Percentiles rank a stretch among this genome's conserved stretches.
Evolutionary conservation across 345 rosid species (phyloP).

Genomic region (Eucalyptus globulus): DNA sequence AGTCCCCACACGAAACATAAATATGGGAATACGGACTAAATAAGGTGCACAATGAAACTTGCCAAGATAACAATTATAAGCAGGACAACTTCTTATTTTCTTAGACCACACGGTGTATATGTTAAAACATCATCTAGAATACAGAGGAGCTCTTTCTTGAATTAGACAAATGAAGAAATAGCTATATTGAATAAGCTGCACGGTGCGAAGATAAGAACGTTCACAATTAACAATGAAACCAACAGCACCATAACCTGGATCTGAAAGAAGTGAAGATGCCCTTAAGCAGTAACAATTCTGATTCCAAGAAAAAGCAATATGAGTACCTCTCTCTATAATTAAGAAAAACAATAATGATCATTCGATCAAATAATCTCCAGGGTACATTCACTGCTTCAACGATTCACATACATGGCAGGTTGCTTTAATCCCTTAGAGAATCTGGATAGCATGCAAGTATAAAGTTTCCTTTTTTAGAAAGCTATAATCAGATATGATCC

Average conservation of each 20-base stretch:
- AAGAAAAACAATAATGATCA: not conserved
- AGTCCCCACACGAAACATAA: not conserved
- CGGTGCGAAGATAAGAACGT: not conserved
- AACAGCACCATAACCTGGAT: not conserved
- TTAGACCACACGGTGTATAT: not conserved
- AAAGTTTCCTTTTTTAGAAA: not conserved
- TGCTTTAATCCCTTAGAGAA: not conserved
- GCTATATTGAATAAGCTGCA: not conserved
- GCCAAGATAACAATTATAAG: not conserved
- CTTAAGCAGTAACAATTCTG: not conserved
- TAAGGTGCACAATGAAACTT: not conserved
- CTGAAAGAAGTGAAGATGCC: not conserved
- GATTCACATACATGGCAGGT: not conserved
- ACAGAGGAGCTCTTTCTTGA: not conserved
- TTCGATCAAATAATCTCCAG: not conserved
- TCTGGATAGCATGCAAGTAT: not conserved
- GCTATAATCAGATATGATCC: not conserved
- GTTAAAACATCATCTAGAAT: not conserved
- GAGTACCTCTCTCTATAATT: not conserved
- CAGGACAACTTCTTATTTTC: not conserved
- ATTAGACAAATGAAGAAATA: not conserved
- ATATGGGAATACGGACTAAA: not conserved
- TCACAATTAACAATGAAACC: not conserved
- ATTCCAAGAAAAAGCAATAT: not conserved
- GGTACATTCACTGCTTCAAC: not conserved